Percentiles rank a stretch among this genome's conserved stretches.
These are phyloP conservation scores for Hydnomerulius pinastri DNA, from an alignment of 768 basidiomycete species.

Conservation along the genomic window DNA sequence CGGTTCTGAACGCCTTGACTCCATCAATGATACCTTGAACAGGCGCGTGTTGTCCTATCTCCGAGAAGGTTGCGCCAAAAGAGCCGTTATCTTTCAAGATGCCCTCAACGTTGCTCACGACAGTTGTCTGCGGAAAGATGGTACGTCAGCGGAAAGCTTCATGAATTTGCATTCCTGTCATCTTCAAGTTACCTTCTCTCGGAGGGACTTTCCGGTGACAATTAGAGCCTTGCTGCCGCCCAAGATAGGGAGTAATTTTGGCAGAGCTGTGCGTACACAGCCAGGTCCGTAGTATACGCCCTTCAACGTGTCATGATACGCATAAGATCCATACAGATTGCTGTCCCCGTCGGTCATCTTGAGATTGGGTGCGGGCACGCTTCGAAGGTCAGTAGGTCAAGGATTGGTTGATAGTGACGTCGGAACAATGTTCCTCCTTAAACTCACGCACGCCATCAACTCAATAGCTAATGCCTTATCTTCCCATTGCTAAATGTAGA, in stretches of 20 bases:
- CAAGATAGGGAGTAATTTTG: constrained; percentile 55
- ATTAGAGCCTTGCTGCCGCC: constrained; percentile 65
- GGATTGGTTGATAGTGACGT: constrained; percentile 6
- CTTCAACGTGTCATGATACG: constrained; percentile 67
- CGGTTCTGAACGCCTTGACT: constrained; percentile 52
- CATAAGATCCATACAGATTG: constrained; percentile 55
- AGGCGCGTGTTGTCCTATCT: constrained; percentile 74
- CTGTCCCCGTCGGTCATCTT: constrained; percentile 11
- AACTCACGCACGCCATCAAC: constrained; percentile 1
- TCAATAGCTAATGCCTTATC: not conserved
- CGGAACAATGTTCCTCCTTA: constrained; percentile 5
- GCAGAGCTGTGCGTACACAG: constrained; percentile 59
- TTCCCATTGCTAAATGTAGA: not conserved
- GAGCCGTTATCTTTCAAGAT: constrained; percentile 58
- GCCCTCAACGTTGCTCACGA: constrained; percentile 26
- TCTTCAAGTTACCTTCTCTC: constrained; percentile 49
- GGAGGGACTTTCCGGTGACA: constrained; percentile 70
- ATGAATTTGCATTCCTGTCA: not conserved
- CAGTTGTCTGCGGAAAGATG: constrained; percentile 18
- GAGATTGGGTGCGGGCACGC: not conserved
- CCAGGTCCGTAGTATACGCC: constrained; percentile 76
- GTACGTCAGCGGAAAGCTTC: constrained; percentile 11
- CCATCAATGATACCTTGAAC: constrained; percentile 64
- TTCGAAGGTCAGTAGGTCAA: not conserved
- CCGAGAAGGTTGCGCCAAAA: constrained; percentile 69